Base-by-base conservation (phyloP, 2,329 filamentous ascomycete species). In the Alternaria sp. region DNA sequence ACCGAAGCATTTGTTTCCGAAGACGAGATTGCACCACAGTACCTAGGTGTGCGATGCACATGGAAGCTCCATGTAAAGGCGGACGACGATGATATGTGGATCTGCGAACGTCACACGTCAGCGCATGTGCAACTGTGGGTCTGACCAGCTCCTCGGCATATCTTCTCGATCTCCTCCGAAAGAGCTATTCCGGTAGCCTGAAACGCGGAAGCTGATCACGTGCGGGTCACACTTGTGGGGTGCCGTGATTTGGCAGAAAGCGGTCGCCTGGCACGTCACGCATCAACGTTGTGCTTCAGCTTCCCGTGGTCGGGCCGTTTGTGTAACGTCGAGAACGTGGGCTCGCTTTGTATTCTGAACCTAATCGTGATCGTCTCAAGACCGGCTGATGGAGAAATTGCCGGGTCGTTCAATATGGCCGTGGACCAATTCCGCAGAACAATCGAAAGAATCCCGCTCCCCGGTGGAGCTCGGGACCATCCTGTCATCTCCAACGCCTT, bases 401-500 rank as follows among this genome's bases (percentile, higher is more conserved):
- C 20, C 32, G 34, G 46, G 20, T 14, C 46, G 18, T 11, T 32
- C 36, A 58, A 44, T 51, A 36, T 47, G 24, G 18, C 54, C 24
- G 44, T 60, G 34, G 52, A 52, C 42, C 57, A 57, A 42, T 62
- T 51, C 42, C 30, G 38, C 36, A 24, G 43, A 44, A 20, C 24
- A 61, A 52, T 58, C 56, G 57, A 59, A 57, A 62, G 18, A 24
- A 43, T 57, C 44, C 56, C 58, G 55, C 53, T 43, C 52, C 43
- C 43, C 24, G 56, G 67, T 67, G 65, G 67, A 54, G 54, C 61
- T 38, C 18, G 44, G 39, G 44, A 56, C 39, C 56, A 55, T 71
- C 70, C 67, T 71, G 55, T 67, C 66, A 72, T 73, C 66, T 73
- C 64, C 55, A 69, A 61, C 52, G 52, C 61, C 42, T 57, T 43